phyloP scores from a whole-genome alignment of 2,329 filamentous ascomycete species.

The Hymenoscyphus albidus region DNA sequence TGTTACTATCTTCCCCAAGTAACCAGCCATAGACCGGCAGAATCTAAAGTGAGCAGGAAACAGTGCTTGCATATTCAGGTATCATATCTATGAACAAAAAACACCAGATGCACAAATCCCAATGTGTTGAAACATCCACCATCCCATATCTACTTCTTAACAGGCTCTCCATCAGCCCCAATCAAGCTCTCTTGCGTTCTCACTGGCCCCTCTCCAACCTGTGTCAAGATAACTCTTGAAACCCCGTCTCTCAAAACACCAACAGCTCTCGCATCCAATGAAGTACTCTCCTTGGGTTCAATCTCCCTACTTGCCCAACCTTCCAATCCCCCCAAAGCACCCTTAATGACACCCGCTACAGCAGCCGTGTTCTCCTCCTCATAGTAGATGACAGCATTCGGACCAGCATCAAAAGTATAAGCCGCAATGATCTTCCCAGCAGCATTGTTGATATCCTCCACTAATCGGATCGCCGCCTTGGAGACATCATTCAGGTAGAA shows the following conservation, averaged over 20 bases:
- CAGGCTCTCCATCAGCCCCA: constrained; percentile 54
- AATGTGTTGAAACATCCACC: background rate
- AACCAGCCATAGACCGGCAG: background rate
- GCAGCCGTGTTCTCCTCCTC: constrained; percentile 69
- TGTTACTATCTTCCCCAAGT: too few species aligned
- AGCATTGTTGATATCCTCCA: constrained; percentile 80
- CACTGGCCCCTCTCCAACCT: constrained; percentile 83
- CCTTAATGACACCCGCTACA: constrained; percentile 76
- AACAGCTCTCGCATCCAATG: constrained; percentile 62
- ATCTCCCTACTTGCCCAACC: constrained; percentile 67
- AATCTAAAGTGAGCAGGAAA: background rate
- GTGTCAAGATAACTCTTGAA: constrained; percentile 83
- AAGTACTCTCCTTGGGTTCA: constrained; percentile 47
- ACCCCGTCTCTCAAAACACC: constrained; percentile 71
- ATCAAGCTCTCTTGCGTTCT: constrained; percentile 76
- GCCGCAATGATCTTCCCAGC: constrained; percentile 80
- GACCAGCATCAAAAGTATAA: constrained; percentile 96
- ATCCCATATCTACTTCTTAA: constrained; percentile 22
- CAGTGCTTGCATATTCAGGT: background rate
- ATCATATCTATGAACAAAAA: background rate
- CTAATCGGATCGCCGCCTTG: constrained; percentile 78
- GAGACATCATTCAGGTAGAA: constrained; percentile 98
- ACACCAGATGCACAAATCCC: background rate
- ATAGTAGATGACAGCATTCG: constrained; percentile 96
- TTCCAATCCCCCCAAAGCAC: constrained; percentile 56